Percentiles rank a stretch among this genome's conserved stretches.
Evolutionary conservation across 2,329 filamentous ascomycete genomes (phyloP).

Genomic region (Nemania sp.): DNA sequence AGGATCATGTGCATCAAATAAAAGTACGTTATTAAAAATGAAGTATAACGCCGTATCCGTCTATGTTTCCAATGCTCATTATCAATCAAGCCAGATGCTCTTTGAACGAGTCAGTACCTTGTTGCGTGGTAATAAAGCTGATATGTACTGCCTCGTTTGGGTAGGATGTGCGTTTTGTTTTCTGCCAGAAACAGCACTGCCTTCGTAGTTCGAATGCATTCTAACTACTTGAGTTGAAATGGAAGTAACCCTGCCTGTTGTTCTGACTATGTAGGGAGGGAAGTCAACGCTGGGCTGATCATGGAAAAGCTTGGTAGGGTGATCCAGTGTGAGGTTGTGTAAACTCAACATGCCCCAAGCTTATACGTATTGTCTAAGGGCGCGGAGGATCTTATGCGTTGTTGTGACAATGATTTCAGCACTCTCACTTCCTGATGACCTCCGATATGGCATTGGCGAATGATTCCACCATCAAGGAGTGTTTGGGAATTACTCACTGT

Average conservation of each 20-base stretch:
- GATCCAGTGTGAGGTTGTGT: neutral
- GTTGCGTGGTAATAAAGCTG: neutral
- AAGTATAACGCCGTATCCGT: constrained; percentile 3
- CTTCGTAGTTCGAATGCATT: neutral
- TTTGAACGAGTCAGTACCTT: neutral
- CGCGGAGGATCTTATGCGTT: neutral
- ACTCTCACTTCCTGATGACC: neutral
- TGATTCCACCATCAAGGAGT: neutral
- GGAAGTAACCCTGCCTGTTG: neutral
- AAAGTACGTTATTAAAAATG: neutral
- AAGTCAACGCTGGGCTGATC: neutral
- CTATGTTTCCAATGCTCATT: constrained; percentile 11
- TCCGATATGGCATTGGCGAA: neutral
- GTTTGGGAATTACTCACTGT: neutral
- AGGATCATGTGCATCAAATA: neutral
- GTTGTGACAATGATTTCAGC: neutral
- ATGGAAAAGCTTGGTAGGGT: neutral
- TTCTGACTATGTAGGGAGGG: neutral
- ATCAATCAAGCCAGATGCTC: neutral
- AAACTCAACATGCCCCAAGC: neutral
- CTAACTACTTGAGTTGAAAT: neutral
- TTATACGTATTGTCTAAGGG: neutral
- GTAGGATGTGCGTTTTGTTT: neutral
- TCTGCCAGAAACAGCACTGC: no score
- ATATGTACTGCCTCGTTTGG: neutral